A percentile compares a stretch with the other conserved stretches of the same genome.
Evolutionary conservation across 2,329 filamentous ascomycete genomes (phyloP).

Genomic region (Didymella arachidicola): DNA sequence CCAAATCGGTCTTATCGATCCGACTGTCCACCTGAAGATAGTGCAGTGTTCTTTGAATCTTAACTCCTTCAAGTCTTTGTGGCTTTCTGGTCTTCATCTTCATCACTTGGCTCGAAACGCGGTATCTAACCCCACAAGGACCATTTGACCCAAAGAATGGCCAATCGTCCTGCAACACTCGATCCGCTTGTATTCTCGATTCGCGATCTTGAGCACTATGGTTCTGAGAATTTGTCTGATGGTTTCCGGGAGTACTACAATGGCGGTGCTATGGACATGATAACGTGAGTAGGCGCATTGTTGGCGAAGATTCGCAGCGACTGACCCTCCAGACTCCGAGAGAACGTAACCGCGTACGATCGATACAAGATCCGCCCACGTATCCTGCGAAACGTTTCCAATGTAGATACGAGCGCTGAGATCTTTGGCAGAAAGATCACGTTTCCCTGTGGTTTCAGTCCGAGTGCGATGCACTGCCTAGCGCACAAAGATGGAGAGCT

Average conservation of each 20-base stretch:
- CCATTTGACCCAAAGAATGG: constrained; percentile 14
- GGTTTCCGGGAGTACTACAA: constrained; percentile 58
- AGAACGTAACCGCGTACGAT: constrained; percentile 46
- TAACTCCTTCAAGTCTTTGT: constrained; percentile 1
- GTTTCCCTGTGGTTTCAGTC: constrained; percentile 54
- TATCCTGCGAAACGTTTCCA: constrained; percentile 45
- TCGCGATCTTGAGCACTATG: constrained; percentile 45
- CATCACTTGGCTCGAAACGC: background rate
- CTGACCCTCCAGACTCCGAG: constrained; percentile 49
- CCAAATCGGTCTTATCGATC: background rate
- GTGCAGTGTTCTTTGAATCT: background rate
- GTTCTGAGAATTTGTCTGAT: constrained; percentile 50
- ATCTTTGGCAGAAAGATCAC: constrained; percentile 46
- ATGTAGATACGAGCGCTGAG: constrained; percentile 27
- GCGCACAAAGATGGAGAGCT: constrained; percentile 70
- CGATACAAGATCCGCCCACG: constrained; percentile 43
- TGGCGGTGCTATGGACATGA: constrained; percentile 27
- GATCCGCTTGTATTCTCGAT: constrained; percentile 32
- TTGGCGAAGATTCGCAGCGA: background rate
- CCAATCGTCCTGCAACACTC: constrained; percentile 29
- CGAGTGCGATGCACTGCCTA: constrained; percentile 70
- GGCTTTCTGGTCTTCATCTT: constrained; percentile 4
- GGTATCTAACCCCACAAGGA: background rate
- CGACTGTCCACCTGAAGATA: background rate
- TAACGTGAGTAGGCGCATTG: constrained; percentile 10